These are phyloP conservation scores for Forsythia viridissima DNA, from an alignment of 257 asterid genomes.

Conservation along the genomic window DNA sequence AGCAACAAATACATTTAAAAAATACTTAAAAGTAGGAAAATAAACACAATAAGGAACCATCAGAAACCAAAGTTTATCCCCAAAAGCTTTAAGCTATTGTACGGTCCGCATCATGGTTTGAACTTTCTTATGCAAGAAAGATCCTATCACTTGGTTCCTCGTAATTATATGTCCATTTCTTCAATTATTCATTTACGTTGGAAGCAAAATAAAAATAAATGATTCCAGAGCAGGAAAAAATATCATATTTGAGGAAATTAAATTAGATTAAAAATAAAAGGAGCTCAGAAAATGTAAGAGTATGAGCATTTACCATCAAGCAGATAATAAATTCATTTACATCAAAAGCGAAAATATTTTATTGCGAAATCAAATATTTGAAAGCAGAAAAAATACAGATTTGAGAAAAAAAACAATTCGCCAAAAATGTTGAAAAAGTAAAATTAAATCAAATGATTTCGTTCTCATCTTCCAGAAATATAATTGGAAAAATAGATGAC, in stretches of 20 bases:
- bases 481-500: background rate
- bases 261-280: too few species aligned
- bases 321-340: background rate
- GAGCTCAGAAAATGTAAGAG: too few species aligned
- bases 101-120: slow-evolving; percentile 56
- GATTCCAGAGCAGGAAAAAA: background rate
- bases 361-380: background rate
- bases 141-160: slow-evolving; percentile 46
- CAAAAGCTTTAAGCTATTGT: slow-evolving; percentile 36
- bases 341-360: background rate
- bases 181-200: background rate
- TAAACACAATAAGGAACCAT: slow-evolving; percentile 19
- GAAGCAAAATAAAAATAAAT: background rate
- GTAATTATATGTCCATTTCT: background rate
- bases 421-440: too few species aligned
- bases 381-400: background rate
- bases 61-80: slow-evolving; percentile 40
- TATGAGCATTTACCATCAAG: too few species aligned
- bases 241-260: background rate
- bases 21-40: background rate
- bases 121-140: slow-evolving; percentile 33
- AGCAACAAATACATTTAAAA: too few species aligned
- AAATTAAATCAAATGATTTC: background rate
- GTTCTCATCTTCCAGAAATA: background rate
- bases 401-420: background rate